phyloP scores from a whole-genome alignment of 192 early-diverging fungal species.

The Allomyces arbusculus region DNA sequence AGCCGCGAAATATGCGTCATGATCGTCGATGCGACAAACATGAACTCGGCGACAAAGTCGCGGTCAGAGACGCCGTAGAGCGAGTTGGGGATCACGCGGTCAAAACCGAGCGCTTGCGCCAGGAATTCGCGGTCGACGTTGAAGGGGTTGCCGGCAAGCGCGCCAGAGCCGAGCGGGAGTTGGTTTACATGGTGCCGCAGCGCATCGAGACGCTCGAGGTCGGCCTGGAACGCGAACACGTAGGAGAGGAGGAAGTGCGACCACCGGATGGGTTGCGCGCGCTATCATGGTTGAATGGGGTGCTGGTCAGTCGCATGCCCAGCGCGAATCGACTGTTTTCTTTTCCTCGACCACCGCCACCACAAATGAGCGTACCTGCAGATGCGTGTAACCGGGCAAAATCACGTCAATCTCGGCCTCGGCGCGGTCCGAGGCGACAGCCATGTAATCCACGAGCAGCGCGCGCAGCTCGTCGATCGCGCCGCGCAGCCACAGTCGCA shows the following conservation, averaged over 20 bases:
- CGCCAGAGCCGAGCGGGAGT: constrained; percentile 79
- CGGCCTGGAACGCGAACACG: constrained; percentile 77
- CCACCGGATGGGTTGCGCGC: constrained; percentile 97
- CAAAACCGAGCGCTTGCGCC: constrained; percentile 73
- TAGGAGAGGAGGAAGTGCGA: constrained; percentile 74
- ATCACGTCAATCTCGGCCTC: constrained; percentile 76
- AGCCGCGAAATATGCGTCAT: constrained; percentile 82
- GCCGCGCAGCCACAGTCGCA: constrained; percentile 71
- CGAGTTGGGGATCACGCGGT: constrained; percentile 63
- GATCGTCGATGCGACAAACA: constrained; percentile 77
- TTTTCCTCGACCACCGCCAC: background rate
- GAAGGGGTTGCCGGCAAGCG: constrained; percentile 93
- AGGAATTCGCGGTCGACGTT: constrained; percentile 80
- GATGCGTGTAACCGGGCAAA: constrained; percentile 98
- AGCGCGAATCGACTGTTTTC: background rate
- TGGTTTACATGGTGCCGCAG: constrained; percentile 60
- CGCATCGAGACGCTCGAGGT: constrained; percentile 64
- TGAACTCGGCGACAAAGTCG: constrained; percentile 93
- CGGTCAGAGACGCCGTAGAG: constrained; percentile 82
- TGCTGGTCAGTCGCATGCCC: constrained; percentile 1
- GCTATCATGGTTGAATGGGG: constrained; percentile 15
- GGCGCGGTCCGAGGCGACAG: constrained; percentile 52
- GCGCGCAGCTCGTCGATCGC: constrained; percentile 36
- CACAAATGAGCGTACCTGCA: constrained; percentile 35
- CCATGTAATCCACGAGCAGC: constrained; percentile 48